A percentile compares a stretch with the other conserved stretches of the same genome.
Conservation (phyloP, 805 yeast species). For the Cyberlindnera japonica region DNA sequence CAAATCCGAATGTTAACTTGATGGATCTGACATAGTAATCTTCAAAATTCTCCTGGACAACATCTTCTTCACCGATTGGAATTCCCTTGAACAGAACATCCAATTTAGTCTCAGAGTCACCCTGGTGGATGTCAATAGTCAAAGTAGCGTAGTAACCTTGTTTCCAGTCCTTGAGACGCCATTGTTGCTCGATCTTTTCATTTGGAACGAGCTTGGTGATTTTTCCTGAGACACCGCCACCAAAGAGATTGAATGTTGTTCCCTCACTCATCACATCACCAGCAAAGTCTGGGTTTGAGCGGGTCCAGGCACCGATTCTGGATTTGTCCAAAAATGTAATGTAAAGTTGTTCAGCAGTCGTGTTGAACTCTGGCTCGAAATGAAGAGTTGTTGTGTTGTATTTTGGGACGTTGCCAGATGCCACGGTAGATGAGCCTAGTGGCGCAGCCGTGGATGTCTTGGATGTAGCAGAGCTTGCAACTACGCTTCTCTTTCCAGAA, state of each 20-base stretch:
- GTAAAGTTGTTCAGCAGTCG: slow-evolving; percentile 83
- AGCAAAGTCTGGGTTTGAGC: slow-evolving; percentile 59
- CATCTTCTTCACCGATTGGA: slow-evolving; percentile 93
- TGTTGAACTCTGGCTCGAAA: slow-evolving; percentile 76
- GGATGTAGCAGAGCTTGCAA: slow-evolving; percentile 6
- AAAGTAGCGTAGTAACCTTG: slow-evolving; percentile 74
- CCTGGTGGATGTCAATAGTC: slow-evolving; percentile 65
- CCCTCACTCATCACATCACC: slow-evolving; percentile 46
- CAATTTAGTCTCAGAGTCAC: slow-evolving; percentile 79
- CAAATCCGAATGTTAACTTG: slow-evolving; percentile 91
- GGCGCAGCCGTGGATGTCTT: too few species aligned
- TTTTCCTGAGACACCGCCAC: slow-evolving; percentile 81
- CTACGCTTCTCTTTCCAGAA: background rate
- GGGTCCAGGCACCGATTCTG: slow-evolving; percentile 87
- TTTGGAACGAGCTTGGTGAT: slow-evolving; percentile 55
- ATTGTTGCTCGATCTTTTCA: slow-evolving; percentile 61
- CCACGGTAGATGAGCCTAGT: slow-evolving; percentile 16
- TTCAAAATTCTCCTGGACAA: slow-evolving; percentile 79
- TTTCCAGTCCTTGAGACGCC: slow-evolving; percentile 93
- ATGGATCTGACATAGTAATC: slow-evolving; percentile 87
- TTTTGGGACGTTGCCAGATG: slow-evolving; percentile 41
- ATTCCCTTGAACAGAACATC: slow-evolving; percentile 80
- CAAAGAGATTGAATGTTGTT: slow-evolving; percentile 67
- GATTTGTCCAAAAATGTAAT: slow-evolving; percentile 71
- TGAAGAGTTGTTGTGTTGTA: slow-evolving; percentile 80